Evolutionary conservation across 352 stramenopile genomes (phyloP).

Genomic region (Pythium sp.): DNA sequence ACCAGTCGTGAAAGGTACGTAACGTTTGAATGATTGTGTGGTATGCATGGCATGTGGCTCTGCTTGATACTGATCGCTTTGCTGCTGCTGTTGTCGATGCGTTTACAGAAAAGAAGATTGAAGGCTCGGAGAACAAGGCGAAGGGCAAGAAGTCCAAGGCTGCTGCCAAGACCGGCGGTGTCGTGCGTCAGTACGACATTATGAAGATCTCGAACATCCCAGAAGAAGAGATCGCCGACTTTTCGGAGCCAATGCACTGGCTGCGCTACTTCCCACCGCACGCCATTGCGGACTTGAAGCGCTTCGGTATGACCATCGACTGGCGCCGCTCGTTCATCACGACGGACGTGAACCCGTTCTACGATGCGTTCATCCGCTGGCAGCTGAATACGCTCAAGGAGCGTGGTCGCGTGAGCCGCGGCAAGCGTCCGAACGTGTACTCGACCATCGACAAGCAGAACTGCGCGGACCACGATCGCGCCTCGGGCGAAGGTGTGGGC

Average conservation of each 20-base stretch:
- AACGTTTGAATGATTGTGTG: not conserved
- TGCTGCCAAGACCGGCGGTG: slow-evolving; percentile 96
- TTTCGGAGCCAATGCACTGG: slow-evolving; percentile 98
- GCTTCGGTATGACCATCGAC: slow-evolving; percentile 96
- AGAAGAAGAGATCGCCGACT: slow-evolving; percentile 95
- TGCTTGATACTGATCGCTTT: slow-evolving; percentile 1
- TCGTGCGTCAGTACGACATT: slow-evolving; percentile 98
- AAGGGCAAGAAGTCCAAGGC: slow-evolving; percentile 99
- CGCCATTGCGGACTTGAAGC: slow-evolving; percentile 95
- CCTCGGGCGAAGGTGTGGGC: slow-evolving; percentile 96
- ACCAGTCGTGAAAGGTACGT: slow-evolving; percentile 22
- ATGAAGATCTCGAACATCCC: slow-evolving; percentile 92
- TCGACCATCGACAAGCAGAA: slow-evolving; percentile 98
- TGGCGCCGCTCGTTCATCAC: slow-evolving; percentile 99
- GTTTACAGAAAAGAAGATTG: slow-evolving; percentile 73
- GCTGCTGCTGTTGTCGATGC: not conserved
- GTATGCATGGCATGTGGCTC: not conserved
- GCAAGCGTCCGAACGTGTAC: slow-evolving; percentile 98
- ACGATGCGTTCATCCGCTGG: slow-evolving; percentile 99
- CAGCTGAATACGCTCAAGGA: slow-evolving; percentile 98
- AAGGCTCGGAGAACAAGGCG: slow-evolving; percentile 78
- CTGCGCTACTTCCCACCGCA: slow-evolving; percentile 98
- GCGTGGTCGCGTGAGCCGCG: slow-evolving; percentile 85
- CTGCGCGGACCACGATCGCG: slow-evolving; percentile 99
- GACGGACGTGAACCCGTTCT: slow-evolving; percentile 99